phyloP scores from a whole-genome alignment of 495 filamentous ascomycete species.

The Extremus antarcticus region DNA sequence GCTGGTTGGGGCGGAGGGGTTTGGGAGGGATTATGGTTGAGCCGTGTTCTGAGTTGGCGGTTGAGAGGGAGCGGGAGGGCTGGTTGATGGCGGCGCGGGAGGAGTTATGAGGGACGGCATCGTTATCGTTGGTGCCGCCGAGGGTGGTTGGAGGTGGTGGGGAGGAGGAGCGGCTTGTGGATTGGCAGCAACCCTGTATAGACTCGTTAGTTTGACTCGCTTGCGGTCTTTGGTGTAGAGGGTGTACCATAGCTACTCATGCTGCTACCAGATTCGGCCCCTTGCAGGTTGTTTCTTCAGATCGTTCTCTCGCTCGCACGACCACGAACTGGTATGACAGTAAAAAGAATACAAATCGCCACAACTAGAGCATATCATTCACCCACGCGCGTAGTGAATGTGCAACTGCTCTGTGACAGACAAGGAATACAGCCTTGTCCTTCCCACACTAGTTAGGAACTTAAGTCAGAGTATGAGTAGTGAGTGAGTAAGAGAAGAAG shows the following conservation, averaged over 20 bases:
- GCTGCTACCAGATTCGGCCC: neutral
- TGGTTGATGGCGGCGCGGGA: conserved; percentile 6
- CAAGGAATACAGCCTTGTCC: too few relatives aligned
- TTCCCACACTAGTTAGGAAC: too few relatives aligned
- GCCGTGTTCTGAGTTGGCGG: conserved; percentile 4
- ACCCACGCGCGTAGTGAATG: too few relatives aligned
- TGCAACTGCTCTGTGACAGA: too few relatives aligned
- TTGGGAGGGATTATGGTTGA: conserved; percentile 13
- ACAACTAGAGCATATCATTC: too few relatives aligned
- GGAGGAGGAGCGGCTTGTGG: neutral
- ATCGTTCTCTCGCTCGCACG: neutral
- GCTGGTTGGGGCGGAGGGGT: conserved; percentile 5
- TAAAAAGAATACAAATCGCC: too few relatives aligned
- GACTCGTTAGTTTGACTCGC: neutral
- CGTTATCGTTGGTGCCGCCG: neutral
- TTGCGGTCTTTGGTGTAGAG: neutral
- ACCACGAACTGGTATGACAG: neutral
- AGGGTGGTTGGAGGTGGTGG: neutral
- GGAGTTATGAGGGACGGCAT: conserved; percentile 5
- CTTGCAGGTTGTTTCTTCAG: neutral
- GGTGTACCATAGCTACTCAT: neutral
- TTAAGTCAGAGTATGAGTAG: too few relatives aligned
- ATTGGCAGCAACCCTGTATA: conserved; percentile 11
- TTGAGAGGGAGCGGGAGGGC: conserved; percentile 5
- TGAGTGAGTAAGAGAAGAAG: too few relatives aligned